phyloP scores from a whole-genome alignment of 1,284 basidiomycete genomes.

The Chalciporus sp. region DNA sequence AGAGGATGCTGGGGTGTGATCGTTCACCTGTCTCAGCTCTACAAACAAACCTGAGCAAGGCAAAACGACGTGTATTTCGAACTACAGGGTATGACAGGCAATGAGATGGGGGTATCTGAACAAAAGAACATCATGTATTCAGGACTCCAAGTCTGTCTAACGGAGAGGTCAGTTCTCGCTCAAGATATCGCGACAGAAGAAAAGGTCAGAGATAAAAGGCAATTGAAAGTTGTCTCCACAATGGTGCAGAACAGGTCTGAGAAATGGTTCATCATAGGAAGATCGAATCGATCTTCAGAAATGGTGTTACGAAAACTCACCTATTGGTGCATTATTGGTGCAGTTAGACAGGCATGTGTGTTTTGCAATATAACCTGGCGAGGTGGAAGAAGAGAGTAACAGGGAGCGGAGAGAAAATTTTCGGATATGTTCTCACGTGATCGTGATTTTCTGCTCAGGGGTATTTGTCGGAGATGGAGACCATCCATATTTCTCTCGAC shows the following conservation, averaged over 20 bases:
- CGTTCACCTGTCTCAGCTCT: no score
- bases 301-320: constrained; percentile 12
- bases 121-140: background rate
- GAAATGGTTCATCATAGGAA: constrained; percentile 24
- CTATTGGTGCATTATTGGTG: no score
- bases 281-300: background rate
- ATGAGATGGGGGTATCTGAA: background rate
- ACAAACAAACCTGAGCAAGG: background rate
- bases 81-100: background rate
- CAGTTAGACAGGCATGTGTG: no score
- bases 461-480: background rate
- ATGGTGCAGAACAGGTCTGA: constrained; percentile 35
- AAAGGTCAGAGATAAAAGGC: constrained; percentile 23
- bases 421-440: constrained; percentile 9
- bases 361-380: background rate
- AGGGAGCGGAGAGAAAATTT: background rate
- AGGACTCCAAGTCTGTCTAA: background rate
- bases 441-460: background rate
- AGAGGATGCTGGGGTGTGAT: no score
- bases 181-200: background rate
- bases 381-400: background rate
- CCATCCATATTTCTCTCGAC: background rate
- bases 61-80: background rate
- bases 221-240: constrained; percentile 29
- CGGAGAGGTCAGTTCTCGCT: constrained; percentile 5